Evolutionary conservation across 2,329 filamentous ascomycete species (phyloP).

Genomic region (Aspergillus caelatus): DNA sequence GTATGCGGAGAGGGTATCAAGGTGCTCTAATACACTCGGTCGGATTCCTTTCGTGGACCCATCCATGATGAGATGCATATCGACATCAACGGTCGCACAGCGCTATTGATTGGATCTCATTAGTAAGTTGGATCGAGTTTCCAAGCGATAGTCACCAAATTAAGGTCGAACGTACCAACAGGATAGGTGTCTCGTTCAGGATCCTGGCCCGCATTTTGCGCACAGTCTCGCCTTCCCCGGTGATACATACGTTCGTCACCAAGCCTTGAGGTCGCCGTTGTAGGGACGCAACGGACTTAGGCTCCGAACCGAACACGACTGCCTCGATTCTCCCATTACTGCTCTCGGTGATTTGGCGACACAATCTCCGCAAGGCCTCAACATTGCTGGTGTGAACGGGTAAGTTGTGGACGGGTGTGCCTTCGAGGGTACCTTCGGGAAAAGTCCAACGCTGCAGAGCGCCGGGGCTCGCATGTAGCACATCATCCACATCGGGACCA

Average conservation of each 20-base stretch:
- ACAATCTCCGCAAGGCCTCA: conserved; percentile 75
- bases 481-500: conserved; percentile 90
- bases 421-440: conserved; percentile 81
- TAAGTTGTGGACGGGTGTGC: conserved; percentile 81
- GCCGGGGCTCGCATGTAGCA: conserved; percentile 86
- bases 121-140: conserved; percentile 26
- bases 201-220: conserved; percentile 88
- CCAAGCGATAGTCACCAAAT: conserved; percentile 12
- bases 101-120: conserved; percentile 58
- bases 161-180: conserved; percentile 67
- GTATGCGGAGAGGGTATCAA: conserved; percentile 83
- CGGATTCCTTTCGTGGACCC: conserved; percentile 68
- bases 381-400: conserved; percentile 92
- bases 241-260: conserved; percentile 87
- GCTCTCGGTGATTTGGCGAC: conserved; percentile 74
- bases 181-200: conserved; percentile 87
- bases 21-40: conserved; percentile 75
- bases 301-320: conserved; percentile 78
- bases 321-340: conserved; percentile 76
- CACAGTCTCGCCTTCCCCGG: conserved; percentile 82
- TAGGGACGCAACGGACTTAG: conserved; percentile 62
- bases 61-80: conserved; percentile 86
- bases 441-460: conserved; percentile 93
- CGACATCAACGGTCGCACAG: conserved; percentile 90
- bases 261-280: conserved; percentile 57